A percentile compares a stretch with the other conserved stretches of the same genome.
These are phyloP conservation scores for Debaryomyces fabryi DNA, from an alignment of 1,139 yeast species.

Conservation along the genomic window DNA sequence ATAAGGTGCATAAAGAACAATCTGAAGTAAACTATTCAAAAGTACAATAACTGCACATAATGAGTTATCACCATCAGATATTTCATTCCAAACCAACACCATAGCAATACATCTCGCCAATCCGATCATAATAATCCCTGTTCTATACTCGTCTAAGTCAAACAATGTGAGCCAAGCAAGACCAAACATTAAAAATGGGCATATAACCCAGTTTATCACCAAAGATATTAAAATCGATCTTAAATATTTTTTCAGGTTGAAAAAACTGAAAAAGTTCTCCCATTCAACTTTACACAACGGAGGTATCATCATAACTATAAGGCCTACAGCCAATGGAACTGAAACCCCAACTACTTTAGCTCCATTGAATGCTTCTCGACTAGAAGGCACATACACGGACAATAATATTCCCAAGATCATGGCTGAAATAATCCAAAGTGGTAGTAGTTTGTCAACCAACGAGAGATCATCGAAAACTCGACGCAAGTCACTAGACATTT, in stretches of 20 bases:
- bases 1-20: constrained; percentile 58
- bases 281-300: constrained; percentile 58
- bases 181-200: constrained; percentile 61
- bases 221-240: constrained; percentile 43
- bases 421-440: constrained; percentile 29
- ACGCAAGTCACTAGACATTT: background rate
- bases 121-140: constrained; percentile 62
- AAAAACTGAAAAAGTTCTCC: constrained; percentile 33
- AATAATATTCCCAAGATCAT: constrained; percentile 34
- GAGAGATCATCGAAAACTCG: constrained; percentile 19
- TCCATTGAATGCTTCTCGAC: constrained; percentile 33
- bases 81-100: constrained; percentile 64
- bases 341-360: constrained; percentile 35
- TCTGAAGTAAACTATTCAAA: constrained; percentile 54
- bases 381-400: constrained; percentile 35
- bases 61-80: constrained; percentile 55
- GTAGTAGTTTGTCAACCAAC: constrained; percentile 29
- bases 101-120: constrained; percentile 65
- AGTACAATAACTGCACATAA: constrained; percentile 58
- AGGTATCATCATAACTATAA: constrained; percentile 62
- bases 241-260: constrained; percentile 25
- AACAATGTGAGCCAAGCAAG: constrained; percentile 58
- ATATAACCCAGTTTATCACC: constrained; percentile 56
- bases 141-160: constrained; percentile 50
- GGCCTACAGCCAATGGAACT: constrained; percentile 54